Conservation (phyloP, 768 basidiomycete species). For the Mycena vulgaris region DNA sequence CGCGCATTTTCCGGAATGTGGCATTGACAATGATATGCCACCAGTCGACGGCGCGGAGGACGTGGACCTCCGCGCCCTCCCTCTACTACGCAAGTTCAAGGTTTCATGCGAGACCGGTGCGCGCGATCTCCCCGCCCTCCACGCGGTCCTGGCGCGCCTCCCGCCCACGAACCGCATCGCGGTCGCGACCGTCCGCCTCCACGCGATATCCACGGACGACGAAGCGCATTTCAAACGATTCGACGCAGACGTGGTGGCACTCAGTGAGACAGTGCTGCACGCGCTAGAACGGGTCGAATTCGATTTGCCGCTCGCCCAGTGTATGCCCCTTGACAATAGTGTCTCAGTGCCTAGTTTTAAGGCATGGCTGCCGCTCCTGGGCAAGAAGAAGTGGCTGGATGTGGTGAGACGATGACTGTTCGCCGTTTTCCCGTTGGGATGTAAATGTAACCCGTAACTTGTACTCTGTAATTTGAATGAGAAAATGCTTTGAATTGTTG, state of each 20-base stretch:
- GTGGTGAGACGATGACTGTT: no score
- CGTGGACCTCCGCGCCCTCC: neutral
- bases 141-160: neutral
- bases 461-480: no score
- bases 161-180: neutral
- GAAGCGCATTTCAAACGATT: neutral
- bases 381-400: no score
- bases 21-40: no score
- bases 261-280: neutral
- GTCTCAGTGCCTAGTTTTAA: no score
- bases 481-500: no score
- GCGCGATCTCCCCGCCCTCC: neutral
- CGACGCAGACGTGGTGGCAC: neutral
- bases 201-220: neutral
- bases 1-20: no score
- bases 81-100: neutral
- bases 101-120: neutral
- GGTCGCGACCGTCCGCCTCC: neutral
- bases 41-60: neutral
- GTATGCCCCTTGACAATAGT: no score
- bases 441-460: no score
- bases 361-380: no score
- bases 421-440: no score
- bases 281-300: neutral
- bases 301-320: neutral